These are phyloP conservation scores for Fusarium sp. DNA, from an alignment of 2,329 filamentous ascomycete species.

Conservation along the genomic window DNA sequence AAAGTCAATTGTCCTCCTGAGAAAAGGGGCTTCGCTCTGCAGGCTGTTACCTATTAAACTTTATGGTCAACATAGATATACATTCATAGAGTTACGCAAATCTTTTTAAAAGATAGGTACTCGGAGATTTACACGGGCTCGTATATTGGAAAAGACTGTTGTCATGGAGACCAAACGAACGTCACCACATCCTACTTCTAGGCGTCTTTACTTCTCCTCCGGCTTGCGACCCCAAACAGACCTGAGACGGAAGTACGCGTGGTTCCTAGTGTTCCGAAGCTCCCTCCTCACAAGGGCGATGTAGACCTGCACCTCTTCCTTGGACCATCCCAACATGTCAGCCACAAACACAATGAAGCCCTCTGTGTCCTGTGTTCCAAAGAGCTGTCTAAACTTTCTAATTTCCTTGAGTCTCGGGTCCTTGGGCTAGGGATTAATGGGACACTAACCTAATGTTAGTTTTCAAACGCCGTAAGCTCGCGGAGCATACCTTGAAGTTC, in stretches of 20 bases:
- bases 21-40: neutral
- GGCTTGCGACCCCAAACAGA: neutral
- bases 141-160: neutral
- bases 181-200: neutral
- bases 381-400: neutral
- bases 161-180: neutral
- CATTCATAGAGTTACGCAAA: neutral
- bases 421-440: neutral
- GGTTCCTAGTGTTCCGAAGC: neutral
- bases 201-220: neutral
- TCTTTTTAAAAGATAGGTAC: too few species aligned
- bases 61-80: neutral
- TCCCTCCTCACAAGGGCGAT: neutral
- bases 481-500: conserved; percentile 25
- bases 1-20: neutral
- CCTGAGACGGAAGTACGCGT: neutral
- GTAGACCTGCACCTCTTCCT: neutral
- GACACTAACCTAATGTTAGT: neutral
- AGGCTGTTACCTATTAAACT: neutral
- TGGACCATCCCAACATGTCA: neutral
- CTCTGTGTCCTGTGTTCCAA: neutral
- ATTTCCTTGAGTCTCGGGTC: neutral
- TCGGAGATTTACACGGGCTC: neutral
- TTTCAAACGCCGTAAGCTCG: neutral
- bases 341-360: neutral